Evolutionary conservation across 805 yeast species (phyloP), one percentile per base, ranked within the genome.

Genomic region (Suhomyces kilbournensis): DNA sequence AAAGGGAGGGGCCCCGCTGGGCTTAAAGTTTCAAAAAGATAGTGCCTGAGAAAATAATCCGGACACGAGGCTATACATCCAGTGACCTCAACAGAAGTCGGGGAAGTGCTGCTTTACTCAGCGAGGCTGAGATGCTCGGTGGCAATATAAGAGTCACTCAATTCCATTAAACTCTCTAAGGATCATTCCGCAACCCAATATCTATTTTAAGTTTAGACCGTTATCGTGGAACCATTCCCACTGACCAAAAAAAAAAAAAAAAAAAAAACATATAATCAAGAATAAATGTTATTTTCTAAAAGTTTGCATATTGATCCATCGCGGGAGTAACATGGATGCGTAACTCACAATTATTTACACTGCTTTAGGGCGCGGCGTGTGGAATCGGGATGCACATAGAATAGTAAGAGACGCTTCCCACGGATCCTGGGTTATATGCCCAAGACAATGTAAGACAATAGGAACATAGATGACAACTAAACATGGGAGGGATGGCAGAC

Each of bases 241-340:
- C 42, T 38, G 23, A 38, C 42, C 42, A 9, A 38, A 22, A 22
- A 3, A 22, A 22, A 22, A 22, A 22, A 22, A 22, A 38, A 38
- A 38, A 38, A 38, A 35, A 35, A 38, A 17, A 17, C 22, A 17
- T 6, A 38, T 14, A 38, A 38, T n/a, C 19, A 17, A 35, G 20
- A 35, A 35, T 9, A 38, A 38, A 38, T 17, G 42, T 38, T 38
- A 38, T 38, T 38, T 38, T 38, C 22, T 38, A 9, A 38, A 19
- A 19, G 42, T n/a, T 19, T 38, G 42, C 42, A 38, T 38, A 17
- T 19, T 15, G 40, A 15, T 2, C 20, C 40, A n/a, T 17, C 42
- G 42, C 42, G 42, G 42, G 23, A 38, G 42, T 38, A 38, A 38
- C 42, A 38, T 38, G 42, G 42, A 17, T 38, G 42, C 42, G 42